Conservation (phyloP, 352 stramenopile genomes). For the Plasmopara halstedii region DNA sequence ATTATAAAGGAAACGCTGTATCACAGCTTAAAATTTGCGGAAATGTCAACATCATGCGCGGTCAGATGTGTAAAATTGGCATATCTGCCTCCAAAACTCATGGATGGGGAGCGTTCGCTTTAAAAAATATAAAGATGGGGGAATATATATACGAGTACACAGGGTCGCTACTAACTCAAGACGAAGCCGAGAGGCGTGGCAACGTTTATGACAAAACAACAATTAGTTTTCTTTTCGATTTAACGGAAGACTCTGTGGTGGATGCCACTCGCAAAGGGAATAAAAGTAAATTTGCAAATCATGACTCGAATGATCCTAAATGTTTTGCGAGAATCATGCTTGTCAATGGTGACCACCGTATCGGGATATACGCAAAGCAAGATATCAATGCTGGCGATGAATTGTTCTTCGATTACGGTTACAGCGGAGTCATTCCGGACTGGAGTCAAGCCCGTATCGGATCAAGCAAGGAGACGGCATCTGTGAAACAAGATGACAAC, state of each 20-base stretch:
- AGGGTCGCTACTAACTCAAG: conserved; percentile 87
- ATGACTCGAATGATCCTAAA: conserved; percentile 72
- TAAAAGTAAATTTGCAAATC: conserved; percentile 93
- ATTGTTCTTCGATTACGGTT: conserved; percentile 80
- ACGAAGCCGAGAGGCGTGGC: conserved; percentile 78
- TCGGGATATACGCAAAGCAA: conserved; percentile 89
- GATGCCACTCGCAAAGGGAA: conserved; percentile 93
- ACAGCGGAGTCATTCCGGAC: conserved; percentile 73
- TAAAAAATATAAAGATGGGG: conserved; percentile 40
- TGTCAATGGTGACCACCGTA: conserved; percentile 89
- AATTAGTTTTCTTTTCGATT: conserved; percentile 92
- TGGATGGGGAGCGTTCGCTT: conserved; percentile 66
- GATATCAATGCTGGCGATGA: conserved; percentile 84
- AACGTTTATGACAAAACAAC: conserved; percentile 88
- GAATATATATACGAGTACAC: conserved; percentile 86
- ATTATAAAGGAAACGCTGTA: conserved; percentile 17
- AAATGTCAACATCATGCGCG: conserved; percentile 68
- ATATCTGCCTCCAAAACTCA: conserved; percentile 57
- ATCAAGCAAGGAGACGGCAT: conserved; percentile 16
- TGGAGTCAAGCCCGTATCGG: conserved; percentile 67
- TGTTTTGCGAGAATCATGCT: conserved; percentile 82
- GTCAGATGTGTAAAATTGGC: conserved; percentile 39
- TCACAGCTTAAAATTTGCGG: conserved; percentile 43
- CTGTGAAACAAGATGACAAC: conserved; percentile 10
- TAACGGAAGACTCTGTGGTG: conserved; percentile 89